Conservation (phyloP, 2,329 filamentous ascomycete genomes). For the Chaetomiaceae sp. region DNA sequence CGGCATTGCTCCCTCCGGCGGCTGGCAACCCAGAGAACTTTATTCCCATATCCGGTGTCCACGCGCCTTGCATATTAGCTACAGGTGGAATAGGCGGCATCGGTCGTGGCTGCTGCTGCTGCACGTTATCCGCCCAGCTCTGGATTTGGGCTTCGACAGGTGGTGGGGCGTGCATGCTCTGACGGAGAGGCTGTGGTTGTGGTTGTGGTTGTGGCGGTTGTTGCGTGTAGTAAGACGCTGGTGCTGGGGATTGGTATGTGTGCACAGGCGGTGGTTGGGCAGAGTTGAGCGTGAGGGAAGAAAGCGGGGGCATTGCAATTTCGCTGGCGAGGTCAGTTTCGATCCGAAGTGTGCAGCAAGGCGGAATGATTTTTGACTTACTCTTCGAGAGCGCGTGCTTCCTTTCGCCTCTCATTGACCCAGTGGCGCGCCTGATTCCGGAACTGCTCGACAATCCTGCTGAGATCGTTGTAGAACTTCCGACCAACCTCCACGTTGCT, state of each 20-base stretch:
- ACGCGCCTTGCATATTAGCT: conserved; percentile 50
- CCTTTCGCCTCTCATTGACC: conserved; percentile 73
- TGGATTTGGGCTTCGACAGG: conserved; percentile 50
- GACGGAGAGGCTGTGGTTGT: conserved; percentile 30
- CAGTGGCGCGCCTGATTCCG: conserved; percentile 73
- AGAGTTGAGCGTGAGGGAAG: conserved; percentile 38
- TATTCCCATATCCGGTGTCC: conserved; percentile 78
- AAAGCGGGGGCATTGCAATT: conserved; percentile 48
- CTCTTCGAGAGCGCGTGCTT: conserved; percentile 75
- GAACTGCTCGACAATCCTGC: conserved; percentile 77
- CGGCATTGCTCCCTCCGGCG: neutral
- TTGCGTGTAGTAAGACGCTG: conserved; percentile 27
- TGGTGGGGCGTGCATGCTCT: conserved; percentile 29
- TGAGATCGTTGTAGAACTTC: conserved; percentile 96
- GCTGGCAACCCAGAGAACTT: conserved; percentile 57
- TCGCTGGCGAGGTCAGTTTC: conserved; percentile 36
- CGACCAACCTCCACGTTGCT: conserved; percentile 85
- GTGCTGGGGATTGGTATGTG: conserved; percentile 19
- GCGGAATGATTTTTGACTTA: conserved; percentile 41
- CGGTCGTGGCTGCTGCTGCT: conserved; percentile 53
- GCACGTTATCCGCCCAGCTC: conserved; percentile 50
- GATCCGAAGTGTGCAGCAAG: too few species aligned
- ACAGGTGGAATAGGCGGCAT: conserved; percentile 40
- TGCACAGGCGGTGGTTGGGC: conserved; percentile 13
- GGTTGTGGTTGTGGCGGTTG: conserved; percentile 28